Percentiles rank a stretch among this genome's conserved stretches.
Conservation (phyloP, 1,139 yeast genomes). For the Scheffersomyces titani region DNA sequence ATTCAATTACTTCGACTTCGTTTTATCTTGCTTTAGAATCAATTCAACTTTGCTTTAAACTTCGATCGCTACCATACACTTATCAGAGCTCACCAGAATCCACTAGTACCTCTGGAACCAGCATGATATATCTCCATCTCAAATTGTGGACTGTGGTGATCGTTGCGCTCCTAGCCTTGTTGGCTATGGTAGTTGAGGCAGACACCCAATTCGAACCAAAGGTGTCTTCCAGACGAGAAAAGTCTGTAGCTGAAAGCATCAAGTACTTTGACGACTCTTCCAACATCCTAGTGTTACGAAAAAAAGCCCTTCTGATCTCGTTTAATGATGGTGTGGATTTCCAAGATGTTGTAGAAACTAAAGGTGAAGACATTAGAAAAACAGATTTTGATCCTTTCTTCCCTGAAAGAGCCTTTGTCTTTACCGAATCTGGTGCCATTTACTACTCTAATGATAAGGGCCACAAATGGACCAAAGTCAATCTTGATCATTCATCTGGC, state of each 20-base stretch:
- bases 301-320: constrained; percentile 40
- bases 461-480: constrained; percentile 53
- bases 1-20: not conserved
- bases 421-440: constrained; percentile 40
- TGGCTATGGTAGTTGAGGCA: not conserved
- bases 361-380: constrained; percentile 22
- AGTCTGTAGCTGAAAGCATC: constrained; percentile 15
- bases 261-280: constrained; percentile 60
- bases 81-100: not conserved
- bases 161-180: constrained; percentile 1
- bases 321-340: constrained; percentile 62
- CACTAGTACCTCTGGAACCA: not conserved
- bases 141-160: not conserved
- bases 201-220: constrained; percentile 1
- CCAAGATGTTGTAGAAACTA: constrained; percentile 33
- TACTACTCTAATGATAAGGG: constrained; percentile 62
- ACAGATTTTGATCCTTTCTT: constrained; percentile 48
- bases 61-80: not conserved
- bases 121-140: not conserved
- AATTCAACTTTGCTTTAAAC: not conserved
- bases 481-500: constrained; percentile 15
- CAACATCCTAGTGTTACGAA: constrained; percentile 39
- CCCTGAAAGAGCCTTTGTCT: constrained; percentile 53
- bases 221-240: constrained; percentile 1
- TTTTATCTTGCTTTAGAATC: not conserved